Evolutionary conservation across 179 eudicot genomes (phyloP).

Genomic region (Drosera spatulata): DNA sequence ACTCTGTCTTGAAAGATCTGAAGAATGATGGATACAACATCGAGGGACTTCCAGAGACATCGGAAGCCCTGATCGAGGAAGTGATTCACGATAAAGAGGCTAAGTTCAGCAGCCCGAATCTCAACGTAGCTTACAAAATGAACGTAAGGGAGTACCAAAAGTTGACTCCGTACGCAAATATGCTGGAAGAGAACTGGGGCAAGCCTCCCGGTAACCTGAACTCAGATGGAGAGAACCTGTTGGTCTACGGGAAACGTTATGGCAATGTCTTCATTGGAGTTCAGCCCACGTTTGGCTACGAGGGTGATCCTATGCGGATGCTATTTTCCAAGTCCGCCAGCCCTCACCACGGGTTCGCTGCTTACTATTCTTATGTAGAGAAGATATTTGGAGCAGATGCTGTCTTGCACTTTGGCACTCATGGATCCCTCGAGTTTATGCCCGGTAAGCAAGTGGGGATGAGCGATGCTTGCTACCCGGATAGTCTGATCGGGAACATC

Average conservation of each 20-base stretch:
- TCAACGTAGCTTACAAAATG: conserved; percentile 87
- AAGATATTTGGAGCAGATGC: conserved; percentile 89
- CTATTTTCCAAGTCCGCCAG: conserved; percentile 98
- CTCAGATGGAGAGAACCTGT: conserved; percentile 91
- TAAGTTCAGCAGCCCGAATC: conserved; percentile 93
- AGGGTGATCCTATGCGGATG: conserved; percentile 97
- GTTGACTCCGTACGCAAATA: conserved; percentile 72
- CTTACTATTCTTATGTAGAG: conserved; percentile 90
- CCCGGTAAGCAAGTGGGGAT: conserved; percentile 99
- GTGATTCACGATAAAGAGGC: conserved; percentile 86
- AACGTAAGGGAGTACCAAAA: conserved; percentile 72
- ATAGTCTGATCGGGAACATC: no score
- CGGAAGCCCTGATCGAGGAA: no score
- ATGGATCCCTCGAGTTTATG: conserved; percentile 96
- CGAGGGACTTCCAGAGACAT: conserved; percentile 55
- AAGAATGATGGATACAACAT: conserved; percentile 70
- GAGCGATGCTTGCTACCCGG: conserved; percentile 90
- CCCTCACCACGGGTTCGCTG: conserved; percentile 98
- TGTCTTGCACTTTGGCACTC: conserved; percentile 95
- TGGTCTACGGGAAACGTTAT: conserved; percentile 88
- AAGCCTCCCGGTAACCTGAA: conserved; percentile 94
- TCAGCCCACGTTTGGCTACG: conserved; percentile 97
- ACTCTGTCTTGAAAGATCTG: conserved; percentile 74
- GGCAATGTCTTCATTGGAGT: conserved; percentile 95
- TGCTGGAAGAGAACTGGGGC: conserved; percentile 96